Conservation (phyloP, 495 filamentous ascomycete species). For the Glutinoglossum americanum region DNA sequence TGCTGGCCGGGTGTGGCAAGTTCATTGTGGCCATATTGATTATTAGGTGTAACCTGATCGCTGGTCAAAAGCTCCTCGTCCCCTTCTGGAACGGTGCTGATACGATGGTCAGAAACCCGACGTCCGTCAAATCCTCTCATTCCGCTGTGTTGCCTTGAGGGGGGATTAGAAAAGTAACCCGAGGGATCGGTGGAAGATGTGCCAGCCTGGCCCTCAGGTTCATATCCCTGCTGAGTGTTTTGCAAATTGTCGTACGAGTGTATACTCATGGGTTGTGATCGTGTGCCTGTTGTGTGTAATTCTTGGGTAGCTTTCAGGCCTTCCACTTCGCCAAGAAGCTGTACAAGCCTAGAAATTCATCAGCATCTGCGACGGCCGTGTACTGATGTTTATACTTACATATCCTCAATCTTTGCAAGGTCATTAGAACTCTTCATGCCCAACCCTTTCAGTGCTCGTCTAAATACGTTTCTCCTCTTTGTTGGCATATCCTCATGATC, state of each 20-base stretch:
- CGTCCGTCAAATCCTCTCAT: slow-evolving; percentile 32
- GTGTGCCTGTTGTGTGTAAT: slow-evolving; percentile 11
- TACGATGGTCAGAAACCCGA: slow-evolving; percentile 48
- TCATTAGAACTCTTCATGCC: slow-evolving; percentile 73
- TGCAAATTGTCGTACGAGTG: slow-evolving; percentile 32
- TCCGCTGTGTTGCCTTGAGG: slow-evolving; percentile 38
- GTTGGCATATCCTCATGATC: slow-evolving; percentile 44
- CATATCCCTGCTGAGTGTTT: slow-evolving; percentile 44
- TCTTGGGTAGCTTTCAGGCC: slow-evolving; percentile 47
- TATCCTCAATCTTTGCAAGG: slow-evolving; percentile 76
- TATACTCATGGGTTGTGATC: slow-evolving; percentile 17
- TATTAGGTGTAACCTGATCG: slow-evolving; percentile 20
- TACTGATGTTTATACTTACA: slow-evolving; percentile 22
- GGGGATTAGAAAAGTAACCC: slow-evolving; percentile 47
- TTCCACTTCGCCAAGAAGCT: slow-evolving; percentile 79
- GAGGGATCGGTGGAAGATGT: slow-evolving; percentile 58
- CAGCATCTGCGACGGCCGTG: background rate
- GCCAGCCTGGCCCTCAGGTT: slow-evolving; percentile 63
- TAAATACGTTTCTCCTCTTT: slow-evolving; percentile 79
- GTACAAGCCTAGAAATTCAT: slow-evolving; percentile 30
- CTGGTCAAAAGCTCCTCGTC: slow-evolving; percentile 46
- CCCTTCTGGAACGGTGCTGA: slow-evolving; percentile 72
- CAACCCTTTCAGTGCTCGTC: slow-evolving; percentile 73
- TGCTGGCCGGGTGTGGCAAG: slow-evolving; percentile 26
- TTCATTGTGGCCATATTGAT: slow-evolving; percentile 27